Evolutionary conservation across 495 filamentous ascomycete genomes (phyloP).

Genomic region (Podospora fimiseda): DNA sequence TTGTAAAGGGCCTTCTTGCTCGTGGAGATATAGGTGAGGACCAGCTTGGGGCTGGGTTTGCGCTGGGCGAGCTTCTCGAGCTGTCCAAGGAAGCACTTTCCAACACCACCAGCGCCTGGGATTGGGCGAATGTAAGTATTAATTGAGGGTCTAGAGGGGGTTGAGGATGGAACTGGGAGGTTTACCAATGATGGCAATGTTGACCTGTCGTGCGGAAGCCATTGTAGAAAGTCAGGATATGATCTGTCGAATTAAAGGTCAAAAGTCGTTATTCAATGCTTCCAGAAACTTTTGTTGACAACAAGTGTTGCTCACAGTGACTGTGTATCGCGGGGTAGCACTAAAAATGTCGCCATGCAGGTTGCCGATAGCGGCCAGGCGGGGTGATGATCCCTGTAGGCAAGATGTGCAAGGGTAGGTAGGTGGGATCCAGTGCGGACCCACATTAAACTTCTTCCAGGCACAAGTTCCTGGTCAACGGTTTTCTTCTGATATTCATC

Average conservation of each 20-base stretch:
- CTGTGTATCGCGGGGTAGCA: constrained; percentile 12
- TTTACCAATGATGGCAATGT: constrained; percentile 31
- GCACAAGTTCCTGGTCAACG: not conserved
- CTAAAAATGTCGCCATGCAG: constrained; percentile 15
- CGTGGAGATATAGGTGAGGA: constrained; percentile 72
- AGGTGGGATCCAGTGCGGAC: not conserved
- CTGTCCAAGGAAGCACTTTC: constrained; percentile 82
- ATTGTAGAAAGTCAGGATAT: constrained; percentile 11
- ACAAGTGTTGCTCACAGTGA: not conserved
- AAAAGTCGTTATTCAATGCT: not conserved
- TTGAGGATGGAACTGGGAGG: not conserved
- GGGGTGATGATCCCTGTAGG: constrained; percentile 1
- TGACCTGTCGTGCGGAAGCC: constrained; percentile 23
- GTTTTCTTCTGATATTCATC: not conserved
- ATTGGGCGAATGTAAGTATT: constrained; percentile 4
- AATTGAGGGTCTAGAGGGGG: not conserved
- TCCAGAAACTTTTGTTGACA: not conserved
- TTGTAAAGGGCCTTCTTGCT: constrained; percentile 71
- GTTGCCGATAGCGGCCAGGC: not conserved
- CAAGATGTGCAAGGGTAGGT: not conserved
- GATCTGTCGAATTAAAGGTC: not conserved
- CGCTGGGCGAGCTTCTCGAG: constrained; percentile 53
- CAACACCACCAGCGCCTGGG: constrained; percentile 86
- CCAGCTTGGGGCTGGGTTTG: constrained; percentile 51
- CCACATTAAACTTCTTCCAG: constrained; percentile 4